phyloP scores from a whole-genome alignment of 371 early-diverging fungal genomes.

The Mortierella sp. region DNA sequence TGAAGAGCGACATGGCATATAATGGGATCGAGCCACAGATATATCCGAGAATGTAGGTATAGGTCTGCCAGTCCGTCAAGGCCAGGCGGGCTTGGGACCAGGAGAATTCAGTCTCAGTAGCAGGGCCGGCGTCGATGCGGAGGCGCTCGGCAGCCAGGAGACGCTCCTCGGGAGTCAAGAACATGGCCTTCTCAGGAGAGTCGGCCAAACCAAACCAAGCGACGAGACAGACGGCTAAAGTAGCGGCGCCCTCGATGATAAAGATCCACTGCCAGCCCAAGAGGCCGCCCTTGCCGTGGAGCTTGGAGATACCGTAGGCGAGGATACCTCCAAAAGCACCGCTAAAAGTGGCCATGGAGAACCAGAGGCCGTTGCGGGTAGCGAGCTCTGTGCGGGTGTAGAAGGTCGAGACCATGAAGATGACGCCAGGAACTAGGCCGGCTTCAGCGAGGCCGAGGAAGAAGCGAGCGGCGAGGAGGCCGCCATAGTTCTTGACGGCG shows the following conservation, averaged over 20 bases:
- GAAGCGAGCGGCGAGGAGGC: constrained; percentile 72
- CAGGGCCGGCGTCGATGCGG: constrained; percentile 67
- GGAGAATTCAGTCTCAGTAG: constrained; percentile 65
- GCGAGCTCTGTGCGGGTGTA: constrained; percentile 10
- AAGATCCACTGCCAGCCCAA: constrained; percentile 61
- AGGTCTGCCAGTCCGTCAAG: constrained; percentile 68
- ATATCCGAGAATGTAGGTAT: constrained; percentile 54
- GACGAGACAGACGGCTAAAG: constrained; percentile 67
- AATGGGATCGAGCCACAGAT: constrained; percentile 63
- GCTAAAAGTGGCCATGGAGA: constrained; percentile 56
- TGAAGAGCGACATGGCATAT: constrained; percentile 7
- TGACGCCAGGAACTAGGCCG: constrained; percentile 65
- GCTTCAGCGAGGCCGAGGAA: constrained; percentile 79
- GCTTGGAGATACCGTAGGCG: constrained; percentile 71
- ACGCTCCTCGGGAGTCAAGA: constrained; percentile 69
- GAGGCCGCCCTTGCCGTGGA: constrained; percentile 61
- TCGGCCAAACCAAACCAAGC: constrained; percentile 74
- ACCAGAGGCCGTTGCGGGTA: constrained; percentile 17
- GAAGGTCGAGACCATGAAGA: constrained; percentile 59
- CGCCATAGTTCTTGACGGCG: constrained; percentile 53
- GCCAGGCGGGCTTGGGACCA: constrained; percentile 64
- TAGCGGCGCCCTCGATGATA: constrained; percentile 76
- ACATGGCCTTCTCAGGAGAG: constrained; percentile 74
- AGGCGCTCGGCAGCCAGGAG: constrained; percentile 66
- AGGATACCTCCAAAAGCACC: constrained; percentile 66